phyloP scores from a whole-genome alignment of 139 green algal genomes.

The Chlorella sp. region DNA sequence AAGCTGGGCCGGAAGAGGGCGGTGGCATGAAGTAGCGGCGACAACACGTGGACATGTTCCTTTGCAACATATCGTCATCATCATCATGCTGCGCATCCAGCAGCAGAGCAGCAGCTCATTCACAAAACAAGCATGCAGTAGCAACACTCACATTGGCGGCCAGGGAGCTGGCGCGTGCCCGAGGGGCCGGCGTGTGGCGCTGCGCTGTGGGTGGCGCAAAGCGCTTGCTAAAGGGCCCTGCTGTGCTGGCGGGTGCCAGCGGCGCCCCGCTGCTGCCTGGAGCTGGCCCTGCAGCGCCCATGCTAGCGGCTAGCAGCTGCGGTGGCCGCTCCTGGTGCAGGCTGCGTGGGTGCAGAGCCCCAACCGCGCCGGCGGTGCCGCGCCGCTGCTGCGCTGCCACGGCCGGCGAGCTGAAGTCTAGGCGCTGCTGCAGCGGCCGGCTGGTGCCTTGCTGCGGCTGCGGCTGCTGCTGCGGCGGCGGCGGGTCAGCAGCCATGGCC shows the following conservation, averaged over 20 bases:
- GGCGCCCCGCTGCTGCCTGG: not conserved
- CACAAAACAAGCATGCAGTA: too few relatives aligned
- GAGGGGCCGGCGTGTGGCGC: too few relatives aligned
- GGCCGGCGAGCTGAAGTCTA: constrained; percentile 21
- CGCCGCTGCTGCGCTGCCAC: not conserved
- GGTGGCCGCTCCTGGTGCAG: not conserved
- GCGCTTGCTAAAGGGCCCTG: not conserved
- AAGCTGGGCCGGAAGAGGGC: too few relatives aligned
- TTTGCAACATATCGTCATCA: too few relatives aligned
- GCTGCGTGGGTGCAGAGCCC: not conserved
- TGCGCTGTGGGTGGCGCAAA: not conserved
- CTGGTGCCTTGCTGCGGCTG: not conserved
- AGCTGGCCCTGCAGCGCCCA: not conserved
- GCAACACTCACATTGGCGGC: too few relatives aligned
- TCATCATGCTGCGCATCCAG: too few relatives aligned
- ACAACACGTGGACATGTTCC: too few relatives aligned
- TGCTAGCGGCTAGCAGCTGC: too few relatives aligned
- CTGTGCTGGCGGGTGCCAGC: not conserved
- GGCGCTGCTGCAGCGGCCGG: not conserved
- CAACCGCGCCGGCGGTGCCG: not conserved
- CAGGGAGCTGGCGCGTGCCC: too few relatives aligned
- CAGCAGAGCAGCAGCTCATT: too few relatives aligned
- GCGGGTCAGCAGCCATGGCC: not conserved
- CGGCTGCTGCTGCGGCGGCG: not conserved
- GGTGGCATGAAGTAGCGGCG: too few relatives aligned